Base-by-base conservation (phyloP, 106 monocot species). In the Dioscorea dumetorum region DNA sequence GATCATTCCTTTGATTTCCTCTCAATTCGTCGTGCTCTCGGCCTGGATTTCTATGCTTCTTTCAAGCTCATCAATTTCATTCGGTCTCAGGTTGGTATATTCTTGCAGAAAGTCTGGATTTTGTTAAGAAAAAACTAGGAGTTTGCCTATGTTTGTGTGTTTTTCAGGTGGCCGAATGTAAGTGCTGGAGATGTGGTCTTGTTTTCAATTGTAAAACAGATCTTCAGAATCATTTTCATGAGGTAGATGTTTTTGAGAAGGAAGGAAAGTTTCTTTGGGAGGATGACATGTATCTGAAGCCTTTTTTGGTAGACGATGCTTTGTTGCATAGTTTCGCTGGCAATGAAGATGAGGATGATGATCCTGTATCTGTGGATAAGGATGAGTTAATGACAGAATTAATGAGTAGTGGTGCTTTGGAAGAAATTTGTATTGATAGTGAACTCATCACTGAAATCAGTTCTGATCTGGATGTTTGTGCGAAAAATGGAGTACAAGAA, bases 31-130 rank as follows among this genome's bases (percentile, higher is more conserved):
- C 81, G 48, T 18, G 76, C 80, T 69, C 49, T 79, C 52, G 68
- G 66, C 10, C 73, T 99, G 65, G 99, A 87, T 79, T 90, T 99
- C 76, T 99, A 99, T 61, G 84, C 84, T 10, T 90, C 77, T 3
- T 68, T 99, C 73, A 99, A 90, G 85, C 90, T 99, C 81, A 81
- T 99, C 78, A 99, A 99, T 65, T 99, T 79, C 62, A 60, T 99
- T 49, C 70, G 99, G 32, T 70, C 87, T 61, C 78, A 90, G 93
- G 92, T 99, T 19, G 11, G 73, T 19, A 0, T 54, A 54, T 16
- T 5, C 53, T 18, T 54, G 12, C 54, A 2, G 0, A 54, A 19
- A 14, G 54, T 16, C 18, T 54, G 54, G 54, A 19, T 19, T 19
- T 16, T 16, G 18, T 14, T 14, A 18, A 19, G 54, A 5, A 54